Evolutionary conservation across 371 early-diverging fungal species (phyloP).

Genomic region (Nematocida minor): DNA sequence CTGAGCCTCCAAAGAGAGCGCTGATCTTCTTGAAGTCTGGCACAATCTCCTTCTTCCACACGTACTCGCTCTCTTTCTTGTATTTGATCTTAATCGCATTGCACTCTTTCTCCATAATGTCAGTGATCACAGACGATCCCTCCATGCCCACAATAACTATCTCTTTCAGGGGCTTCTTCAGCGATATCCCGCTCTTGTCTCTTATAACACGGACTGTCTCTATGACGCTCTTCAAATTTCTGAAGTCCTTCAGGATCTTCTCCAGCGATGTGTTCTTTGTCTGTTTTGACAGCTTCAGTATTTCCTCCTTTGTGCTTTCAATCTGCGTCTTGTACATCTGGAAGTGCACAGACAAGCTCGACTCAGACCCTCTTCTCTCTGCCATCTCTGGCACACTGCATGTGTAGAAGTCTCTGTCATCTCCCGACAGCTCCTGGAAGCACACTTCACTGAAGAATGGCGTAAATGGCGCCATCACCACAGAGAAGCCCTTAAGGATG

Average conservation of each 20-base stretch:
- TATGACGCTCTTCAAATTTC: constrained; percentile 71
- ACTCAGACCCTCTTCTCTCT: constrained; percentile 76
- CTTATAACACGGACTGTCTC: constrained; percentile 85
- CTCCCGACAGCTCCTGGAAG: constrained; percentile 77
- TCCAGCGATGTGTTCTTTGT: not conserved
- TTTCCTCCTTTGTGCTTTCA: not conserved
- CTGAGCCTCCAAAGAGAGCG: constrained; percentile 25
- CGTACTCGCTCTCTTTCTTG: constrained; percentile 18
- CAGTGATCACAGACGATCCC: constrained; percentile 66
- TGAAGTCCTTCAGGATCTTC: constrained; percentile 52
- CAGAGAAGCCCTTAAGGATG: constrained; percentile 79
- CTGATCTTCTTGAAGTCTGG: constrained; percentile 59
- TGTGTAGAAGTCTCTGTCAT: constrained; percentile 68
- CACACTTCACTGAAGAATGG: constrained; percentile 94
- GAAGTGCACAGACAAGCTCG: constrained; percentile 69
- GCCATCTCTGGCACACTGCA: constrained; percentile 81
- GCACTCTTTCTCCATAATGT: constrained; percentile 53
- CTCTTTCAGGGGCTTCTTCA: constrained; percentile 91
- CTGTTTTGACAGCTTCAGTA: not conserved
- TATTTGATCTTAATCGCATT: constrained; percentile 51
- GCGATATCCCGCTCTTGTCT: constrained; percentile 80
- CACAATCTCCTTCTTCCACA: constrained; percentile 41
- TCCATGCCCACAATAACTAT: constrained; percentile 81
- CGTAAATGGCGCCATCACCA: constrained; percentile 93
- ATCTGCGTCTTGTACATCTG: constrained; percentile 45